phyloP scores from a whole-genome alignment of 2,329 filamentous ascomycete genomes.

The Penicillium sp. region DNA sequence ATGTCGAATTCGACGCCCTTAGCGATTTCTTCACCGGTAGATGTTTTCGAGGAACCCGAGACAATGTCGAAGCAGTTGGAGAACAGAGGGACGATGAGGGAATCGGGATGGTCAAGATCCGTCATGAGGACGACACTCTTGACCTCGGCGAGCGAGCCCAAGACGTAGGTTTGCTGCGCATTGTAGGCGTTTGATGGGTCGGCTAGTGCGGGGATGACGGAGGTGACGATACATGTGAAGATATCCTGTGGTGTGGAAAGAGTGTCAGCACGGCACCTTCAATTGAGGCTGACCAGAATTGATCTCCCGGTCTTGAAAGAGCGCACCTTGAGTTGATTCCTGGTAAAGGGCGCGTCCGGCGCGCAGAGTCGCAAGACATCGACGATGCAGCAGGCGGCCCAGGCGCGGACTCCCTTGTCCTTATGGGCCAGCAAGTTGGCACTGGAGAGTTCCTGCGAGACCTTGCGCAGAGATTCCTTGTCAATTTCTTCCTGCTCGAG shows the following conservation, averaged over 20 bases:
- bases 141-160: constrained; percentile 85
- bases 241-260: constrained; percentile 68
- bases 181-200: constrained; percentile 90
- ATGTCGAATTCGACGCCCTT: constrained; percentile 95
- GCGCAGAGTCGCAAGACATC: constrained; percentile 93
- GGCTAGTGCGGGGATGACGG: constrained; percentile 81
- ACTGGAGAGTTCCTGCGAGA: constrained; percentile 82
- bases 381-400: constrained; percentile 84
- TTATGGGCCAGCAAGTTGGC: constrained; percentile 86
- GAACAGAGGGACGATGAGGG: constrained; percentile 80
- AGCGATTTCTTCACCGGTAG: constrained; percentile 78
- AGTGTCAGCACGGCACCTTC: constrained; percentile 6
- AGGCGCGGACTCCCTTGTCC: constrained; percentile 90
- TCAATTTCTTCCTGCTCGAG: constrained; percentile 87
- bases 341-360: constrained; percentile 91
- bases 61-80: constrained; percentile 90
- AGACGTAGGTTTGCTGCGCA: constrained; percentile 87
- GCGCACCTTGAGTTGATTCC: constrained; percentile 82
- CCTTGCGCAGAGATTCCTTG: constrained; percentile 77
- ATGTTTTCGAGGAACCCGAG: constrained; percentile 73
- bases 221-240: constrained; percentile 84
- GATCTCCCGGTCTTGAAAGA: constrained; percentile 7
- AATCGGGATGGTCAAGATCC: constrained; percentile 81
- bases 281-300: background rate
- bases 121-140: constrained; percentile 93